Evolutionary conservation across 805 yeast genomes (phyloP).

Genomic region (Pichia eremophila): DNA sequence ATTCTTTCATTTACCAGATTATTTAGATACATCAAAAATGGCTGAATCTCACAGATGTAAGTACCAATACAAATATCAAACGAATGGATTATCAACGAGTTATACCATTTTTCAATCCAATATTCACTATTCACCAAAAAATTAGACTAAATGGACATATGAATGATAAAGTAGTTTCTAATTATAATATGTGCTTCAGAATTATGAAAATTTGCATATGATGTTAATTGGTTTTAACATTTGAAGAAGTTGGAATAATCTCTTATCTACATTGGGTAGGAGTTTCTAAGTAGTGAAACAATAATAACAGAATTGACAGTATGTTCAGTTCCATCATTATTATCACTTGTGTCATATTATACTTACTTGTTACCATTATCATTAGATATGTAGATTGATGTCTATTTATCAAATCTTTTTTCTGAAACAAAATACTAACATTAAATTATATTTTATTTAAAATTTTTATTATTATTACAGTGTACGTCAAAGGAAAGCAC

Average conservation of each 20-base stretch:
- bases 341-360: too few relatives aligned
- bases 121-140: not conserved
- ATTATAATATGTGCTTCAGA: too few relatives aligned
- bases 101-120: not conserved
- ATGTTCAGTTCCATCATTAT: too few relatives aligned
- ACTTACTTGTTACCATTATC: too few relatives aligned
- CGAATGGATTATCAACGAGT: too few relatives aligned
- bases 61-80: slow-evolving; percentile 27
- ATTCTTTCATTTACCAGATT: slow-evolving; percentile 2
- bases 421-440: slow-evolving; percentile 15
- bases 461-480: slow-evolving; percentile 29
- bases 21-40: slow-evolving; percentile 42
- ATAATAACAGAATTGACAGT: too few relatives aligned
- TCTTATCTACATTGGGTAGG: too few relatives aligned
- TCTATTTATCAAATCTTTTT: not conserved
- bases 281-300: too few relatives aligned
- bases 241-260: too few relatives aligned
- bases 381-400: too few relatives aligned
- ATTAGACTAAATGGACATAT: not conserved
- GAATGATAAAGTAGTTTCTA: not conserved
- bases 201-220: too few relatives aligned
- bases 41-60: slow-evolving; percentile 97
- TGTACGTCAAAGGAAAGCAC: slow-evolving; percentile 99
- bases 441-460: not conserved
- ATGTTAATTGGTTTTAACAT: too few relatives aligned